phyloP scores from a whole-genome alignment of 225 moss, liverwort and hornwort genomes.

The Takakia lepidozioides region DNA sequence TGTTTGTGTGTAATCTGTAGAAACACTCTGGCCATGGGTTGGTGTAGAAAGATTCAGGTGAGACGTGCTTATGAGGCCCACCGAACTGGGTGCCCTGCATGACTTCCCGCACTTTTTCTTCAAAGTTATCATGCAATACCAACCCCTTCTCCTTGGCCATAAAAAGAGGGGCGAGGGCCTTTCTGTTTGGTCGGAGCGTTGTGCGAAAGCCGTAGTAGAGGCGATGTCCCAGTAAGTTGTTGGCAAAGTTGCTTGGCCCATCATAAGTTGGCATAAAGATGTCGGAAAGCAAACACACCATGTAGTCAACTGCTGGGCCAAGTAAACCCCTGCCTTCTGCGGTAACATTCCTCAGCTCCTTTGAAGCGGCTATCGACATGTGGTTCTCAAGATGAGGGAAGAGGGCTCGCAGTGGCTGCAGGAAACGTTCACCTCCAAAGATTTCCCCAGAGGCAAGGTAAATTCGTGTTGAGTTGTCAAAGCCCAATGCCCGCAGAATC shows the following conservation, averaged over 20 bases:
- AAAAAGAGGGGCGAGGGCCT: conserved; percentile 70
- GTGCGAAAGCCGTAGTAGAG: conserved; percentile 75
- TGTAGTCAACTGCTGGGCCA: conserved; percentile 83
- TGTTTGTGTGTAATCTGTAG: conserved; percentile 33
- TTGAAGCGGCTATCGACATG: conserved; percentile 36
- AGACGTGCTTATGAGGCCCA: conserved; percentile 39
- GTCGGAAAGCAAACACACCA: conserved; percentile 75
- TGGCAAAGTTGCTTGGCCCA: conserved; percentile 86
- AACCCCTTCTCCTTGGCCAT: conserved; percentile 37
- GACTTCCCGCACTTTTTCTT: conserved; percentile 30
- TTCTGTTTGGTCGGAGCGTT: conserved; percentile 66
- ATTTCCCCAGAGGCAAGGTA: conserved; percentile 70
- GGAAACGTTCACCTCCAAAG: conserved; percentile 43
- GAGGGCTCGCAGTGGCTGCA: conserved; percentile 41
- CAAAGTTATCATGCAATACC: conserved; percentile 36
- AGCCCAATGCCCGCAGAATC: conserved; percentile 50
- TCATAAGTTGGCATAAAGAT: conserved; percentile 77
- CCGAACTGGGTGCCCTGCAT: conserved; percentile 32
- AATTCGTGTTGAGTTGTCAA: conserved; percentile 44
- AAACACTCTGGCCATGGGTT: conserved; percentile 97
- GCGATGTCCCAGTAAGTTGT: conserved; percentile 80
- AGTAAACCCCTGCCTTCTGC: conserved; percentile 44
- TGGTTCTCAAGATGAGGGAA: conserved; percentile 74
- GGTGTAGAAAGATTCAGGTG: conserved; percentile 67
- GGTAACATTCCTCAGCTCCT: conserved; percentile 23